Conservation (phyloP, 108 stramenopile genomes). For the Nannochloropsis salina region DNA sequence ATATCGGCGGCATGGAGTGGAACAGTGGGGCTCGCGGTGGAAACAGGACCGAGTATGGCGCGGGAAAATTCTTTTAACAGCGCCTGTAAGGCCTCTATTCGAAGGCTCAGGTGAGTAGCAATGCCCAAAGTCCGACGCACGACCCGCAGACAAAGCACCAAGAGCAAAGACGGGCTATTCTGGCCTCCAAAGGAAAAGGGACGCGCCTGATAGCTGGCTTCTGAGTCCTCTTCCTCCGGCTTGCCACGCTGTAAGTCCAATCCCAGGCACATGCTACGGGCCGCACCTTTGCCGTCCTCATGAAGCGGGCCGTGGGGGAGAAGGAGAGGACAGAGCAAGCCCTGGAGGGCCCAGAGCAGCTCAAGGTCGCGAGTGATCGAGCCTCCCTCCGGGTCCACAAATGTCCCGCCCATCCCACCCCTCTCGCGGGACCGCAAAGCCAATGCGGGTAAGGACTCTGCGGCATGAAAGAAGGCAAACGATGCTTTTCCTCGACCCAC, state of each 20-base stretch:
- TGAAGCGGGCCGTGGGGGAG: not conserved
- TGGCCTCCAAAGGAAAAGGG: not conserved
- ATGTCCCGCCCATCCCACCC: not conserved
- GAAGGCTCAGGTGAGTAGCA: not conserved
- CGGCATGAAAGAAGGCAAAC: not conserved
- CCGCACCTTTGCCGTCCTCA: not conserved
- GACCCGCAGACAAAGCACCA: conserved; percentile 16
- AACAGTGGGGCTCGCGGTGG: no score
- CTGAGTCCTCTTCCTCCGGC: not conserved
- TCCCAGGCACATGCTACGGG: not conserved
- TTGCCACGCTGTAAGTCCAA: not conserved
- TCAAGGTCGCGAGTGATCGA: not conserved
- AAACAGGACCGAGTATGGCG: no score
- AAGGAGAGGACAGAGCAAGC: not conserved
- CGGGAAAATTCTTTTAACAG: not conserved
- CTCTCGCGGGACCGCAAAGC: not conserved
- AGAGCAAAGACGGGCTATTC: not conserved
- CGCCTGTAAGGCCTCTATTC: not conserved
- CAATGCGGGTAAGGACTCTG: not conserved
- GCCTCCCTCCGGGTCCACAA: not conserved
- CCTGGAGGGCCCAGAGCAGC: not conserved
- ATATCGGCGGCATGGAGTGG: not conserved
- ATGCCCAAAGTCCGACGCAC: not conserved
- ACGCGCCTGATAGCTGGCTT: not conserved
- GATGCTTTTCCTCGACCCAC: not conserved